Base-by-base conservation (phyloP, 2,329 filamentous ascomycete species). In the Diaporthe citri region DNA sequence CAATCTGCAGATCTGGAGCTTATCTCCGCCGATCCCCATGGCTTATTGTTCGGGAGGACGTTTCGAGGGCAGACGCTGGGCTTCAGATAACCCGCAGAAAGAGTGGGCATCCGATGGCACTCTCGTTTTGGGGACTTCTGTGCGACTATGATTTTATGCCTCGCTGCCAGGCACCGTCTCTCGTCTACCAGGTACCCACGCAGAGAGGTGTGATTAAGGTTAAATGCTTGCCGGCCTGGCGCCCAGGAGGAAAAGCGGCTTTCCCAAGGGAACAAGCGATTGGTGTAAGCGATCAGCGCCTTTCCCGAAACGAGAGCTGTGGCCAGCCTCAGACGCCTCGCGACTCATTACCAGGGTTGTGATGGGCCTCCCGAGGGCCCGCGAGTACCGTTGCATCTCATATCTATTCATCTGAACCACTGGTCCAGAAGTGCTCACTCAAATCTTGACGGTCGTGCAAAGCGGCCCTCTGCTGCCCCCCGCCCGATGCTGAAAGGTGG, bases 291-390 rank as follows among this genome's bases (percentile, higher is more conserved):
- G 56, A 43, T 51, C 39, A 41, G 64, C 56, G 46, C 31, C 31
- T 31, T 70, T 52, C 39, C n/a, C 71, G 52, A 41, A 57, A 41
- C 59, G 59, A 67, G 67, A 28, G 34, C 46, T 69, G 55, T 57
- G 43, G 71, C 46, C 66, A 66, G 48, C 64, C 71, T 52, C 56
- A 66, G 48, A 71, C 71, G 64, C 64, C 64, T 59, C 71, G 64
- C 56, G 71, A 71, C 41, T 62, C 64, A 25, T 69, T 69, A 41
- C 64, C 48, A 34, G 48, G 46, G 55, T 55, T 69, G 48, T 55
- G 34, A 69, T 69, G 64, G 64, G 43, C 62, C 62, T 67, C 22
- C 46, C 62, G 46, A 39, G 31, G 15, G 48, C 64, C 48, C 64
- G 64, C 36, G 48, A 55, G 17, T 69, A 13, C 48, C 46, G 64